These are phyloP conservation scores for Candida coquimbonensis DNA, from an alignment of 805 yeast genomes.

Conservation along the genomic window DNA sequence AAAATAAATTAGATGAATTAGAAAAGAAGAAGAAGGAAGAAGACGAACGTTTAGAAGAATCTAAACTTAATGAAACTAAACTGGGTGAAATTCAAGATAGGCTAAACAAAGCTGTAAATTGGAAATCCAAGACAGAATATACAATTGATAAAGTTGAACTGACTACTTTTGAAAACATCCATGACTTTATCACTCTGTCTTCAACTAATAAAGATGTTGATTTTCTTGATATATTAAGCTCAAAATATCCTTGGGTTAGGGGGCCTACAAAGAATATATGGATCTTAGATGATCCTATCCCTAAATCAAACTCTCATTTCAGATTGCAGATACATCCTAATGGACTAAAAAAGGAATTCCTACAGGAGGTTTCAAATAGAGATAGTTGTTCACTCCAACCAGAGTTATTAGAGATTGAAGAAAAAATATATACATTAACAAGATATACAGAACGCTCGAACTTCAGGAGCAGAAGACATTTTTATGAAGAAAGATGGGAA, in stretches of 20 bases:
- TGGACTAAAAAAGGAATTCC: slow-evolving; percentile 9
- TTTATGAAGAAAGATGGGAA: slow-evolving; percentile 14
- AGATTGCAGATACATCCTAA: slow-evolving; percentile 16
- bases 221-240: slow-evolving; percentile 9
- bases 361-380: slow-evolving; percentile 7
- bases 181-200: slow-evolving; percentile 22
- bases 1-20: slow-evolving; percentile 9
- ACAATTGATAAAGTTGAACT: slow-evolving; percentile 6
- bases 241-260: slow-evolving; percentile 30
- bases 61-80: not conserved
- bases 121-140: not conserved
- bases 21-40: slow-evolving; percentile 4
- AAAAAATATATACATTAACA: slow-evolving; percentile 16
- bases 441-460: slow-evolving; percentile 8
- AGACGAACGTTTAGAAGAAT: not conserved
- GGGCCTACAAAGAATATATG: slow-evolving; percentile 24
- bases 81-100: not conserved
- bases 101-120: not conserved
- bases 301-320: slow-evolving; percentile 18
- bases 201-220: slow-evolving; percentile 1
- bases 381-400: slow-evolving; percentile 3
- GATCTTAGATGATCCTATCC: slow-evolving; percentile 23
- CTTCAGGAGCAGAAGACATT: slow-evolving; percentile 3
- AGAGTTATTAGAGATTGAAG: slow-evolving; percentile 14
- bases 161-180: slow-evolving; percentile 33